Percentiles rank a stretch among this genome's conserved stretches.
These are phyloP conservation scores for Dillenia suffruticosa DNA, from an alignment of 164 flowering plant species.

Conservation along the genomic window DNA sequence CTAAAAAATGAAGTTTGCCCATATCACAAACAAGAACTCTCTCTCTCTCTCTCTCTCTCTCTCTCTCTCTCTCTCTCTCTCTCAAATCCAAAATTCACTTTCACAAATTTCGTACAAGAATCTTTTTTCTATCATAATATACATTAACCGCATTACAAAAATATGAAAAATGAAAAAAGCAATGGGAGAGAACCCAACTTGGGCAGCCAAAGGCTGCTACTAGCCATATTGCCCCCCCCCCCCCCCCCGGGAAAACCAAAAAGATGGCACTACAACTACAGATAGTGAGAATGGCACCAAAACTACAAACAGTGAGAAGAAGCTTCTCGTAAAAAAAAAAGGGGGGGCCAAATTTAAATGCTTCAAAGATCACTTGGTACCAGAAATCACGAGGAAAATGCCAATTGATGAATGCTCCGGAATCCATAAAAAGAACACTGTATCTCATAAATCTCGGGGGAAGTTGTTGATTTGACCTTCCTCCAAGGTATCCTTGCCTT, in stretches of 20 bases:
- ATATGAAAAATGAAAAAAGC: slow-evolving; percentile 6
- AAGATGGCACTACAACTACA: neutral
- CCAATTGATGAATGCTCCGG: neutral
- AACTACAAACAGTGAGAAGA: slow-evolving; percentile 12
- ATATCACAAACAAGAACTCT: no score
- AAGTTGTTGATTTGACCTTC: slow-evolving; percentile 87
- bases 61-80: no score
- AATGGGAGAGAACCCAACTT: slow-evolving; percentile 7
- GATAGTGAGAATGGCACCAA: slow-evolving; percentile 2
- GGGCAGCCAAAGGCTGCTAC: slow-evolving; percentile 11
- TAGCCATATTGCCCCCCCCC: slow-evolving; percentile 3
- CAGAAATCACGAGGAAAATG: slow-evolving; percentile 30
- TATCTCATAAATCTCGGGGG: slow-evolving; percentile 48
- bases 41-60: no score
- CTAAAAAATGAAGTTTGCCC: no score
- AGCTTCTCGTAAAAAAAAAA: slow-evolving; percentile 8
- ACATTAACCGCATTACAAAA: slow-evolving; percentile 27
- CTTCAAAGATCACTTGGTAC: slow-evolving; percentile 2
- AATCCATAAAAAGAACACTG: neutral
- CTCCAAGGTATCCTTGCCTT: slow-evolving; percentile 63
- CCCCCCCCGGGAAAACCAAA: slow-evolving; percentile 3
- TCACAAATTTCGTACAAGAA: no score
- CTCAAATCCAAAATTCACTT: no score
- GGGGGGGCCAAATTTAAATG: slow-evolving; percentile 2
- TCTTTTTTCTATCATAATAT: slow-evolving; percentile 23